Base-by-base conservation (phyloP, 179 eudicot genomes). In the Nepenthes alata region DNA sequence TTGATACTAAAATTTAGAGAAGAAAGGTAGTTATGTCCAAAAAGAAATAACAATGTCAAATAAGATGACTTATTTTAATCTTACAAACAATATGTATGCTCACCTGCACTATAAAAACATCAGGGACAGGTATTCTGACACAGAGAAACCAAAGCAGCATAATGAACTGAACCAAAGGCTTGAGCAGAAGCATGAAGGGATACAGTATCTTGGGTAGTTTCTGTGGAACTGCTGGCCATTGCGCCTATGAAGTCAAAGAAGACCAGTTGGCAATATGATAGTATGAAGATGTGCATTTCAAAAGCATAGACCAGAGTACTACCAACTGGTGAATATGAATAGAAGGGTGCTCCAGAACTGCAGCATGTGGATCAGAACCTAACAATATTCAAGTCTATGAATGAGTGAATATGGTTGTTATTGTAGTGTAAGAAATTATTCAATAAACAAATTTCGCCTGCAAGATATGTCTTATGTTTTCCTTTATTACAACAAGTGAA, bases 121-220 rank as follows among this genome's bases (percentile, higher is more conserved):
- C 95, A 5, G 98, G 98, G 73, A 89, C 95, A 63, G 87, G 86
- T 74, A 89, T 86, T 76, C 76, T 91, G 50, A 86, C 59, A 75
- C 91, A 89, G 62, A 91, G 91, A 79, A 78, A 77, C 96, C 96
- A 89, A 61, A 91, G 85, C 58, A 91, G 84, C 83, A 82, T 74
- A 11, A 89, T 58, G 62, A 91, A 81, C 75, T 91, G 98, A 70
- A 80, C 57, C 56, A 85, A 13, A 50, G 96, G 88, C 88, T 89
- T 91, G 49, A 89, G 69, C 69, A 89, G 47, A 77, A 91, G 96
- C 77, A 86, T 59, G 39, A 86, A 53, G 7, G 81, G 85, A 38
- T 78, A 79, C 53, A 91, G 72, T 63, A 89, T 58, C 77, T 77
- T 80, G 2, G 91, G 85, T 56, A 91, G 72, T 57, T 73, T 72